A percentile compares a stretch with the other conserved stretches of the same genome.
phyloP scores from a whole-genome alignment of 2,329 filamentous ascomycete species.

The Aurifilum marmelostoma region DNA sequence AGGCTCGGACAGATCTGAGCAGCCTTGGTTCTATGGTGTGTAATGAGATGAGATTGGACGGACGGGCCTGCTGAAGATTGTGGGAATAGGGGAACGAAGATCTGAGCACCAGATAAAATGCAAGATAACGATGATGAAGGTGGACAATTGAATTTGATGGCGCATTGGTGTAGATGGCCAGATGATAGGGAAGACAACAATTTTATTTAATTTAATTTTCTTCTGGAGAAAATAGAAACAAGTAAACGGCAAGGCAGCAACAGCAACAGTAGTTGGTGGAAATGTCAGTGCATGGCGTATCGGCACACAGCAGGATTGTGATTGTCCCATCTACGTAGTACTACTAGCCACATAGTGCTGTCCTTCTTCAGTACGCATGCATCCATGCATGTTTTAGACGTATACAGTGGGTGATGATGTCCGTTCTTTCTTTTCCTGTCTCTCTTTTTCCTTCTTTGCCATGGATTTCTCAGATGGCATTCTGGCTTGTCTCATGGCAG shows the following conservation, averaged over 20 bases:
- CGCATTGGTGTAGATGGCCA: background rate
- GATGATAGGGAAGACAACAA: background rate
- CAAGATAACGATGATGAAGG: background rate
- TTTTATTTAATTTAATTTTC: too few relatives aligned
- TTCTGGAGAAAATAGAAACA: background rate
- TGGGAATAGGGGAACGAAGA: background rate
- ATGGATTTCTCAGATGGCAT: conserved; percentile 4
- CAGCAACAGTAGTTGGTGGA: background rate
- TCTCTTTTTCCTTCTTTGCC: background rate
- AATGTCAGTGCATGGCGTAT: conserved; percentile 6
- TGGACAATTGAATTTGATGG: background rate
- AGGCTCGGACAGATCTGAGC: too few relatives aligned
- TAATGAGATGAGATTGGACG: too few relatives aligned
- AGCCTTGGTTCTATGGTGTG: too few relatives aligned
- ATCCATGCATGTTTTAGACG: conserved; percentile 7
- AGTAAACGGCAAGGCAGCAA: background rate
- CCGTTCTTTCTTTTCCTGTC: background rate
- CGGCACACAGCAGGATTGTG: conserved; percentile 23
- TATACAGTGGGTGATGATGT: background rate
- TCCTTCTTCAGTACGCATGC: background rate
- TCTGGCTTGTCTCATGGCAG: conserved; percentile 1
- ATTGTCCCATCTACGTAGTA: conserved; percentile 1
- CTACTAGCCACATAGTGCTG: background rate
- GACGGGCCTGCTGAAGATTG: background rate
- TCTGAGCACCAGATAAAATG: background rate